phyloP scores from a whole-genome alignment of 2,329 filamentous ascomycete species.

The Ascosphaera acerosa region DNA sequence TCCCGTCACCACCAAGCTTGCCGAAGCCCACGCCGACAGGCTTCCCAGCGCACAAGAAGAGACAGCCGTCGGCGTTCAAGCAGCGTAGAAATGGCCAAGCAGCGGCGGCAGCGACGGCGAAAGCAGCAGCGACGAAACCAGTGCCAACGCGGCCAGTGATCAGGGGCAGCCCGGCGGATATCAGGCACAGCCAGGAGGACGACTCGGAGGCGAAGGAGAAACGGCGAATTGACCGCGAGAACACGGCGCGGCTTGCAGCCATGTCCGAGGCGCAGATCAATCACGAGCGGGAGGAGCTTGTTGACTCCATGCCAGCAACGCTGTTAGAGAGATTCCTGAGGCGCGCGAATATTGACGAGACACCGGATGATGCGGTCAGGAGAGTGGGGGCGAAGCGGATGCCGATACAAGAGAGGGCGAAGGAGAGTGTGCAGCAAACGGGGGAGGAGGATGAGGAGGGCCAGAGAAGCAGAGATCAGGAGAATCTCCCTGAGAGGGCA shows the following conservation, averaged over 20 bases:
- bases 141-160: constrained; percentile 6
- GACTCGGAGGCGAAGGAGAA: constrained; percentile 32
- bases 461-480: background rate
- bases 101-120: constrained; percentile 4
- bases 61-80: constrained; percentile 57
- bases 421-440: background rate
- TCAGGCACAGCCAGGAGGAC: constrained; percentile 5
- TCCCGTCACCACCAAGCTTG: constrained; percentile 13
- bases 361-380: background rate
- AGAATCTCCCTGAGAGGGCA: background rate
- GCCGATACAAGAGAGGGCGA: no score
- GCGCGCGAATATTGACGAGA: constrained; percentile 49
- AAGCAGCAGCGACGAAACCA: constrained; percentile 2
- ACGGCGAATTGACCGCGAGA: constrained; percentile 57
- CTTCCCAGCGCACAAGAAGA: constrained; percentile 73
- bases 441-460: background rate
- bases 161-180: constrained; percentile 7
- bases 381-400: no score
- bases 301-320: constrained; percentile 47
- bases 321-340: constrained; percentile 53
- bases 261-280: constrained; percentile 73
- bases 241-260: constrained; percentile 40
- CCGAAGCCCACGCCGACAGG: constrained; percentile 39
- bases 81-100: constrained; percentile 27
- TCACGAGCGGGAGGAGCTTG: constrained; percentile 53